phyloP scores from a whole-genome alignment of 2,329 filamentous ascomycete species.

The Mollisiaceae sp. region DNA sequence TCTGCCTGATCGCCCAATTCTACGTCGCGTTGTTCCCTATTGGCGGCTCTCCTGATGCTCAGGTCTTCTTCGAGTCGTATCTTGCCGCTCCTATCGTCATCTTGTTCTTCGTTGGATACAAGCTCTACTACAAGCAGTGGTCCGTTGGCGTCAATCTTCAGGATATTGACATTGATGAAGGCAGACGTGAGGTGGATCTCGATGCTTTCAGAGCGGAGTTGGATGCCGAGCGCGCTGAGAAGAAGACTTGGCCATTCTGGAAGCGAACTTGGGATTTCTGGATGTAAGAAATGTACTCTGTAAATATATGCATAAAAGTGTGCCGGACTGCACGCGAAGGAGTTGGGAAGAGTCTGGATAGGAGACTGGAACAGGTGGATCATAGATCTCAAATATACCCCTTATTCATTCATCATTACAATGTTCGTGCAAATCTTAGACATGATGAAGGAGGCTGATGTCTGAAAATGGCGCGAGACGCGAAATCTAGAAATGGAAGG shows the following conservation, averaged over 20 bases:
- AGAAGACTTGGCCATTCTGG: conserved; percentile 37
- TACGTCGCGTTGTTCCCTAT: conserved; percentile 56
- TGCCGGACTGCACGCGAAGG: not conserved
- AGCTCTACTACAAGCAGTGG: conserved; percentile 53
- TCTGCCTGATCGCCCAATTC: conserved; percentile 67
- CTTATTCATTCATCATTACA: too few species aligned
- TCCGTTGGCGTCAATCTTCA: conserved; percentile 36
- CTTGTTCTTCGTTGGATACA: conserved; percentile 67
- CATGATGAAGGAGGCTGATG: too few species aligned
- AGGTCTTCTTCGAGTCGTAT: conserved; percentile 49
- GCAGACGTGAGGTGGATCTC: conserved; percentile 40
- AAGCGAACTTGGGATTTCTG: conserved; percentile 39
- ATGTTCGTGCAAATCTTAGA: too few species aligned
- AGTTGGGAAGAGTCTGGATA: not conserved
- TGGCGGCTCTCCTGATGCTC: conserved; percentile 49
- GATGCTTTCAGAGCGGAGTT: conserved; percentile 40
- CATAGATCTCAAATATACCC: too few species aligned
- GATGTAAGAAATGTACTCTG: conserved; percentile 15
- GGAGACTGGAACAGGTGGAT: not conserved
- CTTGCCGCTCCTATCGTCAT: conserved; percentile 63
- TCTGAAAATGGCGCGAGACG: too few species aligned
- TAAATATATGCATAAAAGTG: conserved; percentile 4
- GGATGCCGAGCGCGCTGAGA: conserved; percentile 39
- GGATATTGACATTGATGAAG: conserved; percentile 41
- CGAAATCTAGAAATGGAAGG: too few species aligned